Conservation (phyloP, 1,284 basidiomycete species). For the Tilletia caries region DNA sequence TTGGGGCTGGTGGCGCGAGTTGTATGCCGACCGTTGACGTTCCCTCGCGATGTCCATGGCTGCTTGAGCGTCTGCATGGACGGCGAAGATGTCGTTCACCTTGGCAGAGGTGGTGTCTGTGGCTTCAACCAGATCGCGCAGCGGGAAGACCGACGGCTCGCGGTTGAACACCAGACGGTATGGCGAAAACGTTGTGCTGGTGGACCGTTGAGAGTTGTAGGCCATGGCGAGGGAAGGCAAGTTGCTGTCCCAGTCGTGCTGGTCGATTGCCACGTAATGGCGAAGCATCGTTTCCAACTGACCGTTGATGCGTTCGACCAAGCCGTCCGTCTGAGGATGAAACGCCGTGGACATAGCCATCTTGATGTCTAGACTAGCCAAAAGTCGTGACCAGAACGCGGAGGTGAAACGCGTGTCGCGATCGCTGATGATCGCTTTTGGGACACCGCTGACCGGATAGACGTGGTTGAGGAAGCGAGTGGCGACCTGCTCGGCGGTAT, state of each 20-base stretch:
- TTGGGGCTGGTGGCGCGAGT: too few relatives aligned
- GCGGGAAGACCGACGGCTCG: too few relatives aligned
- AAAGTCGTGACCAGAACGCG: not conserved
- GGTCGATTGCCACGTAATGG: constrained; percentile 24
- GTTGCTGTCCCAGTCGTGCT: constrained; percentile 21
- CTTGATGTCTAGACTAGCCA: constrained; percentile 29
- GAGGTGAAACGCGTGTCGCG: not conserved
- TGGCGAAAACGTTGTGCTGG: not conserved
- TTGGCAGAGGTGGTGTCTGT: too few relatives aligned
- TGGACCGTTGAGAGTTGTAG: not conserved
- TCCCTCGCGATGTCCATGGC: too few relatives aligned
- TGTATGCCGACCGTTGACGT: too few relatives aligned
- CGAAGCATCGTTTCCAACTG: constrained; percentile 49
- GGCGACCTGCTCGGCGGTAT: not conserved
- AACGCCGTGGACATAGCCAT: constrained; percentile 45
- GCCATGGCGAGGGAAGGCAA: not conserved
- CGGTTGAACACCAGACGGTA: constrained; percentile 42
- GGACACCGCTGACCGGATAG: not conserved
- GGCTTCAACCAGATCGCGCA: too few relatives aligned
- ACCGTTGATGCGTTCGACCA: constrained; percentile 58
- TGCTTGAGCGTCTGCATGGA: too few relatives aligned
- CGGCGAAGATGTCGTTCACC: too few relatives aligned
- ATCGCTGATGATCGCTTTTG: not conserved
- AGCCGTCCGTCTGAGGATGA: constrained; percentile 45
- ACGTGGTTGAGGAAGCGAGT: not conserved